phyloP scores from a whole-genome alignment of 225 moss, liverwort and hornwort genomes.

The Ulota crispa region DNA sequence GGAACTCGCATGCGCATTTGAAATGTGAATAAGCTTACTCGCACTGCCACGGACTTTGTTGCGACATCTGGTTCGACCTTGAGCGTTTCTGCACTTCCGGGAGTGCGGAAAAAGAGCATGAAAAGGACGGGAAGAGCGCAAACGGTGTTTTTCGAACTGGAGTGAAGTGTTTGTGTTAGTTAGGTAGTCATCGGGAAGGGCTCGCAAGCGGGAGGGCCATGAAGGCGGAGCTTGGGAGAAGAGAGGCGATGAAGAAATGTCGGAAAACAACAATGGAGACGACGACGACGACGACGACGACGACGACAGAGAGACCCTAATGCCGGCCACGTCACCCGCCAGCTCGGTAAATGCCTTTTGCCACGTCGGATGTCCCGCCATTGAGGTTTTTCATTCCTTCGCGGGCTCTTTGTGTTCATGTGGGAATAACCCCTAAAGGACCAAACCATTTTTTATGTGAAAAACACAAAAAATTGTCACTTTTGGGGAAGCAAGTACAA shows the following conservation, averaged over 20 bases:
- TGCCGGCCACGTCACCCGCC: neutral
- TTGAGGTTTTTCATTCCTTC: neutral
- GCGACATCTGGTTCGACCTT: neutral
- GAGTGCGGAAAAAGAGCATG: neutral
- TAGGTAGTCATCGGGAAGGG: neutral
- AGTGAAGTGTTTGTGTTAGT: neutral
- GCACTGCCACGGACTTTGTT: neutral
- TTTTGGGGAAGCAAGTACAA: too few relatives aligned
- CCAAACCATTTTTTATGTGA: too few relatives aligned
- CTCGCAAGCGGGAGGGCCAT: constrained; percentile 15
- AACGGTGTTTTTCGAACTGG: neutral
- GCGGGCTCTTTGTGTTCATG: neutral
- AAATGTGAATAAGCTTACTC: neutral
- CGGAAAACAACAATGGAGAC: neutral
- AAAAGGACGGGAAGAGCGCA: neutral
- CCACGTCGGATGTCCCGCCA: neutral
- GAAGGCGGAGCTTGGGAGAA: constrained; percentile 2
- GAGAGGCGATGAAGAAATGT: neutral
- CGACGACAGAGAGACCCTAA: constrained; percentile 8
- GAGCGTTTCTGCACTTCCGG: neutral
- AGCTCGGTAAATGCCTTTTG: neutral
- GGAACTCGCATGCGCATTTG: neutral
- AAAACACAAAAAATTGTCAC: too few relatives aligned
- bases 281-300: neutral
- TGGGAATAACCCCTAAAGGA: too few relatives aligned